A percentile compares a stretch with the other conserved stretches of the same genome.
phyloP scores from a whole-genome alignment of 768 basidiomycete genomes.

The Rhodosporidiobolus odoratus region DNA sequence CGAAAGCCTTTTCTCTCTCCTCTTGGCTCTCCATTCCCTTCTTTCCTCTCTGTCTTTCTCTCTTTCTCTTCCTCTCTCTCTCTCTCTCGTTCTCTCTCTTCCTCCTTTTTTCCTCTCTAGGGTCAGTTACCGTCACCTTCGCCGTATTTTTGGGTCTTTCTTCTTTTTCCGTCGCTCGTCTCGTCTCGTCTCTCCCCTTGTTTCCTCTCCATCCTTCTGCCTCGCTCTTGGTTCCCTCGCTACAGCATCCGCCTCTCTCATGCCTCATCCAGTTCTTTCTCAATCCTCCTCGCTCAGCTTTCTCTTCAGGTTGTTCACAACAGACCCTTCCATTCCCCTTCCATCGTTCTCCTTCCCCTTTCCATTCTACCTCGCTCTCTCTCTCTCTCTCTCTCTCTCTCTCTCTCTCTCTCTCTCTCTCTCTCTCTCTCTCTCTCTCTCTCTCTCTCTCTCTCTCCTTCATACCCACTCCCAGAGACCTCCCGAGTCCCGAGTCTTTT shows the following conservation, averaged over 20 bases:
- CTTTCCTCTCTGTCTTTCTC: conserved; percentile 1
- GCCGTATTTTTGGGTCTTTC: not conserved
- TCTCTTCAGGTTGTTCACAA: no score
- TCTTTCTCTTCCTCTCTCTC: not conserved
- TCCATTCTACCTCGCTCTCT: conserved; percentile 4
- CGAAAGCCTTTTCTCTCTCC: not conserved
- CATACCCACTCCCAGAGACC: conserved; percentile 42
- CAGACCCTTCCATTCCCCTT: no score
- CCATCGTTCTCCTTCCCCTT: not conserved
- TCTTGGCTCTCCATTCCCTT: not conserved
- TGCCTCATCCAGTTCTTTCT: conserved; percentile 15
- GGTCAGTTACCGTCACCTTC: no score
- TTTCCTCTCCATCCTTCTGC: no score
- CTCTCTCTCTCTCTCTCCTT: conserved; percentile 28
- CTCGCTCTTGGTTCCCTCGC: no score
- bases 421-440: conserved; percentile 34
- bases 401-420: conserved; percentile 14
- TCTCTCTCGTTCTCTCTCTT: not conserved
- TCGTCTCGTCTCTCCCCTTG: no score
- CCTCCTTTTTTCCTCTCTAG: not conserved
- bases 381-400: conserved; percentile 39
- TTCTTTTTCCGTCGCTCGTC: no score
- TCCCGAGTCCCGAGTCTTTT: no score
- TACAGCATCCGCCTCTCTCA: conserved; percentile 31
- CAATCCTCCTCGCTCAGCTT: no score